Percentiles rank a stretch among this genome's conserved stretches.
phyloP scores from a whole-genome alignment of 495 filamentous ascomycete genomes.

The Saxispiralis lemnorum region DNA sequence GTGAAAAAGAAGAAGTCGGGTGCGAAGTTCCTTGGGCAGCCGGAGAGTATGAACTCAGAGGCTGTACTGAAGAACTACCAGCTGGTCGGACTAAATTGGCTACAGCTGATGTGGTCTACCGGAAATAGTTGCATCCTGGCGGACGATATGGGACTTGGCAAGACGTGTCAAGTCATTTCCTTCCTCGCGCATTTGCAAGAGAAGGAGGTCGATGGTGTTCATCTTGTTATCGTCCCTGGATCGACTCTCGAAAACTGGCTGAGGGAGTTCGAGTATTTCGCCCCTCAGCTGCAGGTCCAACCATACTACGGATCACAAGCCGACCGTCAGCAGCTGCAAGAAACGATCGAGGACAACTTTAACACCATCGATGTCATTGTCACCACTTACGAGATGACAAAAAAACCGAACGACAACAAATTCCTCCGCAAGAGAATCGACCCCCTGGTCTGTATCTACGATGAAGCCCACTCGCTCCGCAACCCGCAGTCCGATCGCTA shows the following conservation, averaged over 20 bases:
- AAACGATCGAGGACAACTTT: slow-evolving; percentile 42
- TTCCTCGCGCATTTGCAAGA: slow-evolving; percentile 72
- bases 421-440: slow-evolving; percentile 44
- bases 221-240: slow-evolving; percentile 75
- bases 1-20: slow-evolving; percentile 23
- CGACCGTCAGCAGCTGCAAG: slow-evolving; percentile 42
- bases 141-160: slow-evolving; percentile 95
- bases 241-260: slow-evolving; percentile 94
- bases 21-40: slow-evolving; percentile 45
- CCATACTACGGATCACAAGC: slow-evolving; percentile 60
- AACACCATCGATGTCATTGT: slow-evolving; percentile 65
- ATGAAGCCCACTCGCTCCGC: slow-evolving; percentile 84
- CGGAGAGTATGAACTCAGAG: slow-evolving; percentile 50
- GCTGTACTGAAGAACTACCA: slow-evolving; percentile 79
- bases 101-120: slow-evolving; percentile 59
- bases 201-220: slow-evolving; percentile 50
- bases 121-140: slow-evolving; percentile 75
- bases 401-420: slow-evolving; percentile 44
- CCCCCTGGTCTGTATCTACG: slow-evolving; percentile 59
- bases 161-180: slow-evolving; percentile 90
- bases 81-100: slow-evolving; percentile 86
- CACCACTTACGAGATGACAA: slow-evolving; percentile 70
- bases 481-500: slow-evolving; percentile 69
- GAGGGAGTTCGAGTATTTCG: slow-evolving; percentile 75
- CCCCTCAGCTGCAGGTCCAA: slow-evolving; percentile 52